Base-by-base conservation (phyloP, 2,329 filamentous ascomycete genomes). In the Scedosporium aurantiacum region DNA sequence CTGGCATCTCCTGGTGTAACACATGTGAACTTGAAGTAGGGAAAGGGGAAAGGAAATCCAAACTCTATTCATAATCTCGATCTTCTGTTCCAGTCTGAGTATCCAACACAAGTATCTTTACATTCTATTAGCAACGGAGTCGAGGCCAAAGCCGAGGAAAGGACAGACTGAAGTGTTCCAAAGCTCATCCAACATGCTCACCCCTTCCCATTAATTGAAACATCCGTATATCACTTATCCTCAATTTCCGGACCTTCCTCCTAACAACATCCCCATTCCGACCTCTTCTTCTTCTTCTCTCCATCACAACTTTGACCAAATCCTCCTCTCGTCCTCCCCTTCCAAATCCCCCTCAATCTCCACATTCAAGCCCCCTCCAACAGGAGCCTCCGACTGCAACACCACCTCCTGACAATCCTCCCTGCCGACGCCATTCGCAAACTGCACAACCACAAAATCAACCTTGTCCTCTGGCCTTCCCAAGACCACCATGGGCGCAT, bases 401-500 rank as follows among this genome's bases (percentile, higher is more conserved):
- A 72, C 75, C 18, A 90, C 84, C 74, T 96, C 86, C 77, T 99
- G 91, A 68, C 91, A 96, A 74, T 99, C 94, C 75, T 97, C 93
- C 1, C 81, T 75, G 0, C 76, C 82, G 12, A 94, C 87, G 2
- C 89, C 91, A 73, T 95, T 97, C 40, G 86, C 86, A 76, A 89
- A 94, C 76, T 97, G 93, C 66, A 89, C 83, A 1, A 97, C 93
- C 4, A 96, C 83, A 72, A 97, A 97, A 70, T 94, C 90, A 57
- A 97, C 78, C 21, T 85, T 79, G 27, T 76, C 75, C 1, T 75
- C 78, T 2, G 68, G 61, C 2, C 70, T 65, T 0, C 92, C 92
- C 57, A 97, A 74, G 16, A 90, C 91, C 14, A 91, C 89, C 93
- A 99, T 97, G 0, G 94, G 94, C 64, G 93, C 91, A 77, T 99